phyloP scores from a whole-genome alignment of 805 yeast genomes.

The Candida tammaniensis region DNA sequence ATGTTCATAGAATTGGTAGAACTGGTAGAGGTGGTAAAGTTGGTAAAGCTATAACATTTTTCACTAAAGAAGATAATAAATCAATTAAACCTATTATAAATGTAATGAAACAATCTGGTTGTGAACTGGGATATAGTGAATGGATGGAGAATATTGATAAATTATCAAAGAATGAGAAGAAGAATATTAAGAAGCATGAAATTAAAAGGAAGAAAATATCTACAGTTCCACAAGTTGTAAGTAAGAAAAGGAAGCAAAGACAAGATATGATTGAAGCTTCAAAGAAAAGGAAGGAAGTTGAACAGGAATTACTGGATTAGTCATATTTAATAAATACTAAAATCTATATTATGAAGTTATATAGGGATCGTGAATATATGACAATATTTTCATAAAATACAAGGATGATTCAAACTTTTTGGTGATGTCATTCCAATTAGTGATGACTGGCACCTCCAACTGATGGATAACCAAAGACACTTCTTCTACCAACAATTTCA shows the following conservation, averaged over 20 bases:
- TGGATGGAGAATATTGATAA: constrained; percentile 82
- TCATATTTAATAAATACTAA: no score
- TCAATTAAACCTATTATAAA: constrained; percentile 82
- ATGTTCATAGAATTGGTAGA: constrained; percentile 97
- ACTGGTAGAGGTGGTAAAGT: constrained; percentile 92
- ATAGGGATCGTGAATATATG: no score
- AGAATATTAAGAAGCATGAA: constrained; percentile 53
- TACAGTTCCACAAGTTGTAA: constrained; percentile 73
- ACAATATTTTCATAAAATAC: no score
- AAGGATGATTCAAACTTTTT: no score
- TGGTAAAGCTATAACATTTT: constrained; percentile 89
- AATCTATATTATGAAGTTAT: no score
- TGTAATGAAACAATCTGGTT: constrained; percentile 93
- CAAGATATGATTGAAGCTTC: constrained; percentile 75
- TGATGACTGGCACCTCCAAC: constrained; percentile 55
- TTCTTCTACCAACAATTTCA: constrained; percentile 95
- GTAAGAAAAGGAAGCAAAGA: constrained; percentile 59
- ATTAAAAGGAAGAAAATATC: constrained; percentile 71
- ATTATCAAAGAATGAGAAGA: constrained; percentile 61
- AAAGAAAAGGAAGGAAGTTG: constrained; percentile 51
- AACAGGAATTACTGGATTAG: constrained; percentile 1
- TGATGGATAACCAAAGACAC: constrained; percentile 81
- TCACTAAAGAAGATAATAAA: constrained; percentile 81
- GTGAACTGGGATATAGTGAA: constrained; percentile 54
- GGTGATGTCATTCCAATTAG: no score